phyloP scores from a whole-genome alignment of 192 early-diverging fungal species.

The Kickxella alabastrina region DNA sequence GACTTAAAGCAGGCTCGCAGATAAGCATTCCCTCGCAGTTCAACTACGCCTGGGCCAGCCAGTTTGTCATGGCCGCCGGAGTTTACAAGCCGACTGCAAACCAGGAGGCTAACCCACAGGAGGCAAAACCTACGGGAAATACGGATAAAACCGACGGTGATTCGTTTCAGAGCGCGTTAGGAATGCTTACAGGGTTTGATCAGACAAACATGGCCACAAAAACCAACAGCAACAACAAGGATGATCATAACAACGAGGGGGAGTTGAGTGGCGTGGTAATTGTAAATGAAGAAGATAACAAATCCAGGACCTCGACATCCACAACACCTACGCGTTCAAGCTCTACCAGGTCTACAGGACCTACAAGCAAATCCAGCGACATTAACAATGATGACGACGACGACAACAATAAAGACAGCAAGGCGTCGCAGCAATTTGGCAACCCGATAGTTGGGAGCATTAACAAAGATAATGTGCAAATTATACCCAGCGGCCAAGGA shows the following conservation, averaged over 20 bases:
- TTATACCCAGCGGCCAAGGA: constrained; percentile 32
- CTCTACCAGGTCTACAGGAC: no score
- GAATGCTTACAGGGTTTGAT: no score
- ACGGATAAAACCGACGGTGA: constrained; percentile 1
- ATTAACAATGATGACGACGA: not conserved
- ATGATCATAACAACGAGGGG: not conserved
- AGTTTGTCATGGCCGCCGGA: constrained; percentile 35
- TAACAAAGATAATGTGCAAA: constrained; percentile 16
- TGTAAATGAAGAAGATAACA: no score
- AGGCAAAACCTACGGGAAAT: constrained; percentile 7
- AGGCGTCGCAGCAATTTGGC: constrained; percentile 27
- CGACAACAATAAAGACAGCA: not conserved
- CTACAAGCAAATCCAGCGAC: no score
- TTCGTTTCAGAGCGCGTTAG: constrained; percentile 4
- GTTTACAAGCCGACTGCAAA: constrained; percentile 33
- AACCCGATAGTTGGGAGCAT: constrained; percentile 38
- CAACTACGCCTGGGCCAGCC: constrained; percentile 27
- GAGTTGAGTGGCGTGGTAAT: no score
- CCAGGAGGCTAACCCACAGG: constrained; percentile 2
- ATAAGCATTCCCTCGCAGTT: constrained; percentile 37
- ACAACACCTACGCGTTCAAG: no score
- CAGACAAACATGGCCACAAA: not conserved
- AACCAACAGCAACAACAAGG: not conserved
- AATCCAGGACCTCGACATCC: no score
- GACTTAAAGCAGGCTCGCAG: constrained; percentile 23